phyloP scores from a whole-genome alignment of 768 basidiomycete genomes.

The Austroboletus eburneus region DNA sequence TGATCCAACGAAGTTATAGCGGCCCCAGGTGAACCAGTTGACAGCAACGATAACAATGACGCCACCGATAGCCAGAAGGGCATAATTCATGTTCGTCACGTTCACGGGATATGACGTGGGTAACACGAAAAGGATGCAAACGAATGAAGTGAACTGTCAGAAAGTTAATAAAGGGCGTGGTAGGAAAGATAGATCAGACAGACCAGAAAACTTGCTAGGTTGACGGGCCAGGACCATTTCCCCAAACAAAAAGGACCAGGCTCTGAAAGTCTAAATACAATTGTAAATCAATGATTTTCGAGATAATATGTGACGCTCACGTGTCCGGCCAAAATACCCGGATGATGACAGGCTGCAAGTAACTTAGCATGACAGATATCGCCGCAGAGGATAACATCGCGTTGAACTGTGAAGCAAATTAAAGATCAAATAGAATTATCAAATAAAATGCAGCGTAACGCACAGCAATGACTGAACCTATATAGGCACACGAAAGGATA shows the following conservation, averaged over 20 bases:
- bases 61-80: constrained; percentile 48
- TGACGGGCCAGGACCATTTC: constrained; percentile 49
- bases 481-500: constrained; percentile 54
- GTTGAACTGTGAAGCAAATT: constrained; percentile 39
- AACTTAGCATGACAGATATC: constrained; percentile 55
- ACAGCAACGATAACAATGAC: constrained; percentile 41
- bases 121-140: constrained; percentile 52
- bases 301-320: constrained; percentile 24
- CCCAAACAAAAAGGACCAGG: constrained; percentile 52
- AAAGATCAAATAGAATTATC: not conserved
- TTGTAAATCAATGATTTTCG: not conserved
- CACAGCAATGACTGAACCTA: constrained; percentile 53
- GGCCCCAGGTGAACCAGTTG: constrained; percentile 48
- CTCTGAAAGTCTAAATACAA: constrained; percentile 37
- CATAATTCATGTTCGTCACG: constrained; percentile 53
- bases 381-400: constrained; percentile 54
- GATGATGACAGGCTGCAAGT: constrained; percentile 54
- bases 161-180: not conserved
- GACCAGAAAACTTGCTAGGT: constrained; percentile 44
- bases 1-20: constrained; percentile 40
- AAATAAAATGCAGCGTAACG: constrained; percentile 14
- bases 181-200: constrained; percentile 7
- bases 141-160: constrained; percentile 46
- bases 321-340: constrained; percentile 54
- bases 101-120: constrained; percentile 52